Evolutionary conservation across 2,329 filamentous ascomycete species (phyloP).

Genomic region (Alternaria novae-zelandiae): DNA sequence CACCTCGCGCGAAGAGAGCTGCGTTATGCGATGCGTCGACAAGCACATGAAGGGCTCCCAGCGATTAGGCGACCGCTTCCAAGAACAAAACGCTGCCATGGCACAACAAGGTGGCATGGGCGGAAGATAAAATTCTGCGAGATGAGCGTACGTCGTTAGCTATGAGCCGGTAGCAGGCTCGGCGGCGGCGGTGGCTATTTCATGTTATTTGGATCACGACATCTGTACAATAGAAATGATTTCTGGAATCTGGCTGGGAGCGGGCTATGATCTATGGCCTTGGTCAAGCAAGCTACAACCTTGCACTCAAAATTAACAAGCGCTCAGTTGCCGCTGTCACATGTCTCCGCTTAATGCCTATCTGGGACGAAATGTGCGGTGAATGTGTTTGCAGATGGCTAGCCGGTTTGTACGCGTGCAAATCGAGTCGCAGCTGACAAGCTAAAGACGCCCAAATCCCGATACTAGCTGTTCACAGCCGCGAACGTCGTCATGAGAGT

Average conservation of each 20-base stretch:
- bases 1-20: constrained; percentile 84
- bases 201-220: not conserved
- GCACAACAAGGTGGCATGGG: constrained; percentile 59
- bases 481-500: not conserved
- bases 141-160: not conserved
- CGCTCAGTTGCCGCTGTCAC: not conserved
- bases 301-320: not conserved
- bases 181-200: not conserved
- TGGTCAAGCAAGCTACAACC: constrained; percentile 1
- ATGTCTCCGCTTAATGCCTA: not conserved
- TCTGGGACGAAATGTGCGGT: not conserved
- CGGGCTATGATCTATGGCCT: constrained; percentile 14
- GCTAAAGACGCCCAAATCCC: not conserved
- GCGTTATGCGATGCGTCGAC: constrained; percentile 92
- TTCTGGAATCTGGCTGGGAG: constrained; percentile 6
- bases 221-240: constrained; percentile 22
- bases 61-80: constrained; percentile 89
- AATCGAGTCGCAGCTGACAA: not conserved
- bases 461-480: not conserved
- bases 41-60: constrained; percentile 94
- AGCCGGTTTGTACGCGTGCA: not conserved
- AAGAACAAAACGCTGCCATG: constrained; percentile 73
- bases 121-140: not conserved
- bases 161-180: not conserved
- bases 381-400: not conserved